phyloP scores from a whole-genome alignment of 2,329 filamentous ascomycete genomes.

The Aspergillus latus region DNA sequence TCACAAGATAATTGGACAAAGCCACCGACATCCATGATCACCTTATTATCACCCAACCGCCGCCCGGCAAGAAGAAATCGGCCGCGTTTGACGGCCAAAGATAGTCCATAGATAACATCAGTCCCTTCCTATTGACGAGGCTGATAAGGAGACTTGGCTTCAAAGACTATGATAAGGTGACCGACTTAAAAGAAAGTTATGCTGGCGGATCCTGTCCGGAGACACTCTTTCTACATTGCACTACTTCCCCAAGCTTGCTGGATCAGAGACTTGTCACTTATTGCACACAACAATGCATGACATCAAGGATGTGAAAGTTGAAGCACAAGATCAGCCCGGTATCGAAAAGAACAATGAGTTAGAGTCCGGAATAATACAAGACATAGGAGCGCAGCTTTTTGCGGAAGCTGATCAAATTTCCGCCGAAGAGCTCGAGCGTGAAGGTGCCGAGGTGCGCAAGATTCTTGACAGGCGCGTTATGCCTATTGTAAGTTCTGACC shows the following conservation, averaged over 20 bases:
- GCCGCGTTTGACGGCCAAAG: constrained; percentile 11
- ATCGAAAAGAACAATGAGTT: constrained; percentile 24
- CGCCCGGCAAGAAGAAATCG: not conserved
- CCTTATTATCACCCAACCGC: not conserved
- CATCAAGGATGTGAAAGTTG: constrained; percentile 20
- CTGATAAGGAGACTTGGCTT: not conserved
- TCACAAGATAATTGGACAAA: not conserved
- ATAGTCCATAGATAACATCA: constrained; percentile 8
- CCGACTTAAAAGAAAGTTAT: not conserved
- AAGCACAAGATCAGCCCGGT: constrained; percentile 10
- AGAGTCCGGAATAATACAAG: constrained; percentile 17
- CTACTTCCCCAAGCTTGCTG: not conserved
- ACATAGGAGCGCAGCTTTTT: constrained; percentile 49
- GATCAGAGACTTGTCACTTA: not conserved
- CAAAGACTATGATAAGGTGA: not conserved
- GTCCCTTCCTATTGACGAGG: not conserved
- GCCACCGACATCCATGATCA: not conserved
- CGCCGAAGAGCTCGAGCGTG: constrained; percentile 45
- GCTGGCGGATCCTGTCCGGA: not conserved
- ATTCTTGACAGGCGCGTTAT: constrained; percentile 51
- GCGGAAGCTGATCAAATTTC: constrained; percentile 46
- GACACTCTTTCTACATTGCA: not conserved
- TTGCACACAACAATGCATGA: constrained; percentile 15
- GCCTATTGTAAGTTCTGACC: constrained; percentile 41
- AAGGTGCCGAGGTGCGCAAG: constrained; percentile 43